Evolutionary conservation across 2,329 filamentous ascomycete species (phyloP).

Genomic region (Botrytis byssoidea): DNA sequence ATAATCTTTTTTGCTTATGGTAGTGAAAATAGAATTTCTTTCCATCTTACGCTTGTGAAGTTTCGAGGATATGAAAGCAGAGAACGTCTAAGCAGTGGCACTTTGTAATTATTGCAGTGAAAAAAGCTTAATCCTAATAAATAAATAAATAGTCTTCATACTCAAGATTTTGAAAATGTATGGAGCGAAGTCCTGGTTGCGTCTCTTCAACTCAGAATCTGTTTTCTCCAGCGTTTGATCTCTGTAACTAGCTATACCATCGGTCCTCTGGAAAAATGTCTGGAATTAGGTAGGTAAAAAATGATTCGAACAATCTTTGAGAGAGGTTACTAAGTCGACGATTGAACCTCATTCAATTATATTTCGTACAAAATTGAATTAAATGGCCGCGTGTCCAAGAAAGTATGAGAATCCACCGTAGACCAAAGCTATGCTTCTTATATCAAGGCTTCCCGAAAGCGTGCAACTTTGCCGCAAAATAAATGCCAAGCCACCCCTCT

Average conservation of each 20-base stretch:
- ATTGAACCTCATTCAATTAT: not conserved
- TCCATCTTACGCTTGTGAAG: not conserved
- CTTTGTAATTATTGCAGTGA: not conserved
- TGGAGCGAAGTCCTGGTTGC: not conserved
- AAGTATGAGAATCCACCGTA: not conserved
- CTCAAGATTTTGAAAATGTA: not conserved
- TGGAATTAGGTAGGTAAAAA: not conserved
- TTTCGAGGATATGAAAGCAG: too few species aligned
- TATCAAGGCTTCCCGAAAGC: not conserved
- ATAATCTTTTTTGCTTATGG: not conserved
- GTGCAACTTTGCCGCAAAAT: not conserved
- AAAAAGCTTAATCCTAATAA: not conserved
- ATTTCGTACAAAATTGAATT: not conserved
- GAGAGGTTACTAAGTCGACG: not conserved
- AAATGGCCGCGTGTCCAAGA: not conserved
- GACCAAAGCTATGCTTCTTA: not conserved
- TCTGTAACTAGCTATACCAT: not conserved
- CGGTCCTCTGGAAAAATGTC: accelerated
- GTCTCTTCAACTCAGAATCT: not conserved
- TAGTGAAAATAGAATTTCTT: not conserved
- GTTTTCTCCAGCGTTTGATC: not conserved
- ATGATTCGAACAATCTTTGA: not conserved
- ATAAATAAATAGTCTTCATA: not conserved
- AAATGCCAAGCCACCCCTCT: not conserved
- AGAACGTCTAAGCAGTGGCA: not conserved